Base-by-base conservation (phyloP, 257 asterid genomes). In the Gentiana dahurica region DNA sequence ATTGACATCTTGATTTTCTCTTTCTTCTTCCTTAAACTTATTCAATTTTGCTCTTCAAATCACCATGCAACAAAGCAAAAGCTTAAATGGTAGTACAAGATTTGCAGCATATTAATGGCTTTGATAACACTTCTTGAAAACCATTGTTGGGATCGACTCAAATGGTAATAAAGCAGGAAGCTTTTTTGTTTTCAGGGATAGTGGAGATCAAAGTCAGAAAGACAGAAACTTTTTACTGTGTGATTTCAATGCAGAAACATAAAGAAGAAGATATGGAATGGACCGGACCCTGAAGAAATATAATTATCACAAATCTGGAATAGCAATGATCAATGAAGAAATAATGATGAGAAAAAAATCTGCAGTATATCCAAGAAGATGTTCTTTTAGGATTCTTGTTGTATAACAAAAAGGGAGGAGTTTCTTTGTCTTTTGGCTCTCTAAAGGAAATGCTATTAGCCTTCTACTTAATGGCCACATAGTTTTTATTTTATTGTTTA, bases 401-500 rank as follows among this genome's bases (percentile, higher is more conserved):
- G 65, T 34, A 70, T 59, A 64, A n/a, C 39, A 57, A 15, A 36
- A 15, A 44, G 11, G 58, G 50, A 45, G 57, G 57, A 37, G 58
- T 68, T 72, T 54, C 53, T 57, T 64, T 76, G 77, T 73, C 67
- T 62, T 64, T 74, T 68, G 71, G 81, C 56, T 71, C 60, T 79
- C 76, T 60, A 73, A 64, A 64, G 76, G 56, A 71, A 74, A 68
- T 63, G 63, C 63, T 24, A 24, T 24, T 24, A 24, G 24, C 24
- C 24, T 24, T 72, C 73, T 64, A 78, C 67, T 56, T n/a, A 38
- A 60, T 55, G 73, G 61, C 70, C 72, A 44, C 57, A 66, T 71
- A 72, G 69, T 61, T 24, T 24, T 24, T 24, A 24, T 24, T 24
- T 24, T 24, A 24, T 24, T 24, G 24, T 15, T 24, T 24, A 1